A percentile compares a stretch with the other conserved stretches of the same genome.
Evolutionary conservation across 768 basidiomycete genomes (phyloP).

Genomic region (Neoboletus brunneissimus): DNA sequence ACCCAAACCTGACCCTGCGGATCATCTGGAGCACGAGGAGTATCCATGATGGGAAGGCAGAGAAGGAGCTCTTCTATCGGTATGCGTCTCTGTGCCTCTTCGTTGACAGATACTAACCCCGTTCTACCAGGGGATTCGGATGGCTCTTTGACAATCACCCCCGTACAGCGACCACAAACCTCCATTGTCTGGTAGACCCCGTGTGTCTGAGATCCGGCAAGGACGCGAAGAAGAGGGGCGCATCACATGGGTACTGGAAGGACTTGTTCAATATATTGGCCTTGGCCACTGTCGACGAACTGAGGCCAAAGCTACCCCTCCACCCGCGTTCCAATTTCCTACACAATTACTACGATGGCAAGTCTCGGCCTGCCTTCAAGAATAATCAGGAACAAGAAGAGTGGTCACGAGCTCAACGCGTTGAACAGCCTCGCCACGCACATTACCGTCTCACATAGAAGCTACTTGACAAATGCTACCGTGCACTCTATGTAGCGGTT

Average conservation of each 20-base stretch:
- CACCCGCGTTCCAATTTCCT: not conserved
- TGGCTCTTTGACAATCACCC: not conserved
- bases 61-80: not conserved
- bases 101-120: not conserved
- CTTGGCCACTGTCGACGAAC: not conserved
- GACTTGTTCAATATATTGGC: not conserved
- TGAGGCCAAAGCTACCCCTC: not conserved
- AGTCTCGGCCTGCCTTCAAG: not conserved
- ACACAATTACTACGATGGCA: not conserved
- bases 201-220: not conserved
- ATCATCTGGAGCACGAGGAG: not conserved
- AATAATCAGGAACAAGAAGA: not conserved
- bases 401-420: not conserved
- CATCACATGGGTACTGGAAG: not conserved
- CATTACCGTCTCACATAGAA: not conserved
- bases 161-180: not conserved
- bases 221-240: not conserved
- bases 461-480: not conserved
- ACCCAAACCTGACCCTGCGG: not conserved
- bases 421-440: not conserved
- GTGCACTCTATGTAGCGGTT: slow-evolving; percentile 46
- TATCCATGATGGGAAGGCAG: not conserved
- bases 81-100: not conserved
- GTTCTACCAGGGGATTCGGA: not conserved
- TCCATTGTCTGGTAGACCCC: not conserved